Conservation (phyloP, 305 asterid species). For the Lippia alba region DNA sequence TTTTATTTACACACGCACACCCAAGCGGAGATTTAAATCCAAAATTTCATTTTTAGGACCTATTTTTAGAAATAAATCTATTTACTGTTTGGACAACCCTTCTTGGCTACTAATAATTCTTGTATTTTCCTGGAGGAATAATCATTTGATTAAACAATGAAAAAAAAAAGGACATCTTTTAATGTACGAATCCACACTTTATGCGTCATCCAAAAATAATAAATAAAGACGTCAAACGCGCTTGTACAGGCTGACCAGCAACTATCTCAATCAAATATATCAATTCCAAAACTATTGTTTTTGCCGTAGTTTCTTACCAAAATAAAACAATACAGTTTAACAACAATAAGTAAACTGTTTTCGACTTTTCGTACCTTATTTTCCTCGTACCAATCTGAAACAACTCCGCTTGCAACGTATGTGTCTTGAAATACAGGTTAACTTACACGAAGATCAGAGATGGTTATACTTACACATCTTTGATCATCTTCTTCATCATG, state of each 20-base stretch:
- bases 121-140: too few relatives aligned
- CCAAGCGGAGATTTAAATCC: too few relatives aligned
- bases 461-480: background rate
- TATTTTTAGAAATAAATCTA: too few relatives aligned
- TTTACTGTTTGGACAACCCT: too few relatives aligned
- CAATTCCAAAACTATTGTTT: too few relatives aligned
- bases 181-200: background rate
- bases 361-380: too few relatives aligned
- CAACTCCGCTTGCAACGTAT: background rate
- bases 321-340: too few relatives aligned
- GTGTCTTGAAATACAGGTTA: slow-evolving; percentile 11
- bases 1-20: too few relatives aligned
- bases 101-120: too few relatives aligned
- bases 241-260: slow-evolving; percentile 14
- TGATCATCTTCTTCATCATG: background rate
- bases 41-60: too few relatives aligned
- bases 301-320: too few relatives aligned
- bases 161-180: background rate
- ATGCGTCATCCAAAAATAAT: background rate
- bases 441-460: background rate
- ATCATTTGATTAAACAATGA: background rate
- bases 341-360: background rate
- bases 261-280: too few relatives aligned
- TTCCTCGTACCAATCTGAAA: background rate
- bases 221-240: slow-evolving; percentile 7